Base-by-base conservation (phyloP, 2,329 filamentous ascomycete genomes). In the Leptographium galeiforme region DNA sequence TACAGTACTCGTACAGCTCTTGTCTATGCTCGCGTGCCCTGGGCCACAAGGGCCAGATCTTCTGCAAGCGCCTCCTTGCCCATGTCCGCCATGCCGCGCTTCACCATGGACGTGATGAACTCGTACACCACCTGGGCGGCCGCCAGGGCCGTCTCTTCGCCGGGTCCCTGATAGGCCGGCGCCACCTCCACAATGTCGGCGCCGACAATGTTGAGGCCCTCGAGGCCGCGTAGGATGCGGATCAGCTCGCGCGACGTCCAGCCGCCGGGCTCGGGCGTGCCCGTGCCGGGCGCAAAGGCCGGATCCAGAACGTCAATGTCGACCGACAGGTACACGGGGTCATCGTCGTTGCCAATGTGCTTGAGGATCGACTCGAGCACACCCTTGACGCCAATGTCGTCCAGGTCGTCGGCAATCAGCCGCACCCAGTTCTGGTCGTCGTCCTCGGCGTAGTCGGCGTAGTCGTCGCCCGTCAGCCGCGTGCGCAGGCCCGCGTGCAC, bases 221-320 rank as follows among this genome's bases (percentile, higher is more conserved):
- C 89, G 44, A 95, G 78, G 0, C 87, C 89, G 36, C 89, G 74
- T 64, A 95, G 68, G 55, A 95, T 88, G 13, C 85, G 75, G 58
- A 95, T 91, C 60, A 95, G 73, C 72, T 95, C 90, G 51, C 89
- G 75, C 19, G 86, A 94, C 7, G 87, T 93, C 89, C 89, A 95
- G 40, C 89, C 89, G 54, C 90, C 89, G 0, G 89, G 85, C 71
- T 95, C 89, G 0, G 89, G 89, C 0, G 89, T 95, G 1, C 89
- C 90, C 0, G 89, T 95, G 30, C 63, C 63, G 0, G 63, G 63
- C 16, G 64, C 66, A 53, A 68, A 68, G 0, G 65, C 65, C 30
- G 65, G 65, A 56, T 68, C 66, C 25, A 68, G 61, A 48, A 68
- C 66, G 58, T 68, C 66, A 49, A 68, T 72, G 56, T 67, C 65